phyloP scores from a whole-genome alignment of 140 eudicot species.

The Bidens hawaiensis region DNA sequence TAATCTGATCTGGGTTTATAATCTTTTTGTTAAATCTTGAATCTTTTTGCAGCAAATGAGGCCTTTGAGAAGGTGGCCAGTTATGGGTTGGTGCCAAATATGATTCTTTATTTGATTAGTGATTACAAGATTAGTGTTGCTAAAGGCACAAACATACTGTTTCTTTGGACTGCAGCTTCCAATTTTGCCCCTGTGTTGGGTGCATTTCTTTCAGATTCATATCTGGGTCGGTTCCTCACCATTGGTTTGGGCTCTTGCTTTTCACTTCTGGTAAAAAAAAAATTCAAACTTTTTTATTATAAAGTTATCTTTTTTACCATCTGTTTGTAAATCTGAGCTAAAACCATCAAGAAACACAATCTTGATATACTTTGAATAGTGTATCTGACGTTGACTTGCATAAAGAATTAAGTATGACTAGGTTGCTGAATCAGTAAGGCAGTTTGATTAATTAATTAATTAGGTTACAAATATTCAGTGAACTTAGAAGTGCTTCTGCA shows the following conservation, averaged over 20 bases:
- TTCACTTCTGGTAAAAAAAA: conserved; percentile 49
- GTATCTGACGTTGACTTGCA: conserved; percentile 21
- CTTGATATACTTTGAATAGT: conserved; percentile 11
- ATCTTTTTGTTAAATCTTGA: not conserved
- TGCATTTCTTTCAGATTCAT: conserved; percentile 74
- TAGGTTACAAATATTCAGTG: conserved; percentile 24
- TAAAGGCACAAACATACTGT: conserved; percentile 49
- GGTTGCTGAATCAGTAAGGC: not conserved
- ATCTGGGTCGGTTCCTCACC: conserved; percentile 70
- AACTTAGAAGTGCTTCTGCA: conserved; percentile 17
- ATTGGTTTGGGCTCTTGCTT: conserved; percentile 58
- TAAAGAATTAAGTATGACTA: conserved; percentile 21
- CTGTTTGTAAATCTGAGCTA: not conserved
- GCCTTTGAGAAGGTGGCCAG: conserved; percentile 23
- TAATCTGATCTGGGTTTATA: not conserved
- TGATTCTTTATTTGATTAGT: conserved; percentile 21
- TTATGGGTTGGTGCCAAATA: conserved; percentile 20
- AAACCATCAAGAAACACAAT: not conserved
- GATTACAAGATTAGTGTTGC: conserved; percentile 57
- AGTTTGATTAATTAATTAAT: not conserved
- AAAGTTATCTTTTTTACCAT: too few relatives aligned
- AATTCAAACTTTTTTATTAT: not conserved
- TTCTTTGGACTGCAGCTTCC: conserved; percentile 62
- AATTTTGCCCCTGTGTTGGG: conserved; percentile 65
- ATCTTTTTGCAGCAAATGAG: conserved; percentile 22